Evolutionary conservation across 257 asterid species (phyloP).

Genomic region (Hygrophila difformis): DNA sequence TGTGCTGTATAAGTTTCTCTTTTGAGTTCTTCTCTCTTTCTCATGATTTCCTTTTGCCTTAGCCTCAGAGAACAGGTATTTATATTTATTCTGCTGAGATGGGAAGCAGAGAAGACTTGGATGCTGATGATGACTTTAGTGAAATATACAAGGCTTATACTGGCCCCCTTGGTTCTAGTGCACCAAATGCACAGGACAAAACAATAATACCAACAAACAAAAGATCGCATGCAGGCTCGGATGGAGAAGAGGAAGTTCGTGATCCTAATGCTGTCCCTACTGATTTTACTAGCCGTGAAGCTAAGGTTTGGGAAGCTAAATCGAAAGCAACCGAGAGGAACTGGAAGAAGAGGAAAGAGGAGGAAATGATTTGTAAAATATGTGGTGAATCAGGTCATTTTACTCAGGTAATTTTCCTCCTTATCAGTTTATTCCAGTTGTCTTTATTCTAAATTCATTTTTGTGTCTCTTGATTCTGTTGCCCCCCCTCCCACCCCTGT

Average conservation of each 20-base stretch:
- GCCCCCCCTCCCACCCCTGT: not conserved
- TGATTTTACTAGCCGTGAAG: constrained; percentile 98
- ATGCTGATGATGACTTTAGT: constrained; percentile 78
- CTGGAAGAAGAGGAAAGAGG: constrained; percentile 99
- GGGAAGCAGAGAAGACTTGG: constrained; percentile 64
- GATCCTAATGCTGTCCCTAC: constrained; percentile 99
- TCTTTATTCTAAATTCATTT: not conserved
- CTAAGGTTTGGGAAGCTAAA: constrained; percentile 99
- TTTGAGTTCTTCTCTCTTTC: too few relatives aligned
- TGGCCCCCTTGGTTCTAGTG: constrained; percentile 59
- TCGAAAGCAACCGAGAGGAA: constrained; percentile 97
- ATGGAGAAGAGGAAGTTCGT: constrained; percentile 71
- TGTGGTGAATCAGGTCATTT: constrained; percentile 99
- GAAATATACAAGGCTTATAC: constrained; percentile 91
- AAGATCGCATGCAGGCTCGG: constrained; percentile 68
- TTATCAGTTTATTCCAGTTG: constrained; percentile 1
- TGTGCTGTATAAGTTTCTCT: too few relatives aligned
- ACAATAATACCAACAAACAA: constrained; percentile 33
- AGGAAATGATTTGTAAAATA: constrained; percentile 90
- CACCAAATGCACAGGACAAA: constrained; percentile 39
- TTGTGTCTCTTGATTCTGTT: not conserved
- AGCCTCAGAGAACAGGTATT: not conserved
- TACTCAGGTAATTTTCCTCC: constrained; percentile 60
- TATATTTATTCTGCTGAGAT: constrained; percentile 24
- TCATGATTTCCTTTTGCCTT: not conserved